These are phyloP conservation scores for Coniella lustricola DNA, from an alignment of 2,329 filamentous ascomycete species.

Conservation along the genomic window DNA sequence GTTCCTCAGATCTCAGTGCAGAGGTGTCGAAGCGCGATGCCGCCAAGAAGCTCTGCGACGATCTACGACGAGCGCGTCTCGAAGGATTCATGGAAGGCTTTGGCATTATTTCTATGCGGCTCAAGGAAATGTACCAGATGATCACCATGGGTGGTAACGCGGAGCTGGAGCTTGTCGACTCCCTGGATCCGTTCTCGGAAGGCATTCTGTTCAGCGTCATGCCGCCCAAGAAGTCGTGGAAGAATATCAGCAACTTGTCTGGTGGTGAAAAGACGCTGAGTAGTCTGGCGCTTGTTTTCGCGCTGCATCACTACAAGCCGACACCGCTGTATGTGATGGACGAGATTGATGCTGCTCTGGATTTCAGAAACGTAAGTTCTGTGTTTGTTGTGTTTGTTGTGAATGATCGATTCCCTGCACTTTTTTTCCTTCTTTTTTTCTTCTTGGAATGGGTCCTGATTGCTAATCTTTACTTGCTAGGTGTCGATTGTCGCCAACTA, in stretches of 20 bases:
- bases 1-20: conserved; percentile 71
- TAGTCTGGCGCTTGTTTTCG: conserved; percentile 92
- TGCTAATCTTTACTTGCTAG: conserved; percentile 34
- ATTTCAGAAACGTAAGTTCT: conserved; percentile 87
- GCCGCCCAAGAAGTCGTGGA: conserved; percentile 99
- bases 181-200: conserved; percentile 91
- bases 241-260: conserved; percentile 93
- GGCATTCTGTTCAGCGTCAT: conserved; percentile 97
- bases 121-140: conserved; percentile 99
- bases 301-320: conserved; percentile 94
- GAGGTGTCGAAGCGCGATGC: conserved; percentile 73
- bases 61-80: conserved; percentile 79
- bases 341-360: conserved; percentile 95
- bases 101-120: conserved; percentile 80
- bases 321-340: conserved; percentile 99
- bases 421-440: neutral
- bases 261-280: conserved; percentile 97
- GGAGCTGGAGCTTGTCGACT: conserved; percentile 93
- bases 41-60: conserved; percentile 88
- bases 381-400: too few relatives aligned
- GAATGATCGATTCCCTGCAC: too few relatives aligned
- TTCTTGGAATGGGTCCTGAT: too few relatives aligned
- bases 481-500: conserved; percentile 97
- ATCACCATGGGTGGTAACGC: conserved; percentile 99
- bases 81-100: conserved; percentile 99